Evolutionary conservation across 441 rosid genomes (phyloP).

Genomic region (Gossypium trilobum): DNA sequence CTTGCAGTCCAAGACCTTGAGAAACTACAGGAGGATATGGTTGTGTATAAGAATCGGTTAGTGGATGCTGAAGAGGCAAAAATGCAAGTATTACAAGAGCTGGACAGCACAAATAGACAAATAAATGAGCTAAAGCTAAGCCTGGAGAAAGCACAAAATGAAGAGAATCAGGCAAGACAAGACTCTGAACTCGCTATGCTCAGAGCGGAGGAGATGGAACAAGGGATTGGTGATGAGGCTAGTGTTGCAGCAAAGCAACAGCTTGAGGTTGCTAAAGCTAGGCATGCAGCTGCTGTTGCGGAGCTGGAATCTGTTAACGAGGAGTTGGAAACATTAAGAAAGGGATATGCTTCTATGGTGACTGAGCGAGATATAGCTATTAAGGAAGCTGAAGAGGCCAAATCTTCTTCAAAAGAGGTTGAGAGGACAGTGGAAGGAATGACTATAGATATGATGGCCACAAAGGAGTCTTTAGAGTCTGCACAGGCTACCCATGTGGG

Average conservation of each 20-base stretch:
- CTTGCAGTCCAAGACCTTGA: conserved; percentile 68
- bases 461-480: conserved; percentile 75
- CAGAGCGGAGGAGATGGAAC: conserved; percentile 80
- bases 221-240: conserved; percentile 73
- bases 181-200: conserved; percentile 81
- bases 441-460: conserved; percentile 71
- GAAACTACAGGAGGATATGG: conserved; percentile 63
- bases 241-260: conserved; percentile 86
- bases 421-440: conserved; percentile 81
- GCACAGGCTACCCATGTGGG: conserved; percentile 84
- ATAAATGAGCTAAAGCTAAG: conserved; percentile 74
- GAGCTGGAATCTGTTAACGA: conserved; percentile 59
- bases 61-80: conserved; percentile 61
- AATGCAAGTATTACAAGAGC: conserved; percentile 50
- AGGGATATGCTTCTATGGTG: conserved; percentile 47
- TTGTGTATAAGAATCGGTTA: conserved; percentile 40
- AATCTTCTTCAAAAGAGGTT: conserved; percentile 59
- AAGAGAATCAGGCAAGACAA: conserved; percentile 87
- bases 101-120: conserved; percentile 71
- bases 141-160: conserved; percentile 72
- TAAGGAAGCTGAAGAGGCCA: conserved; percentile 67
- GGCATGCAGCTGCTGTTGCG: conserved; percentile 53
- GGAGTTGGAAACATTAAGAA: conserved; percentile 47
- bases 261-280: conserved; percentile 80
- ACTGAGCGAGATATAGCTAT: conserved; percentile 48